Base-by-base conservation (phyloP, 2,329 filamentous ascomycete species). In the Pestalotiopsis sp. region DNA sequence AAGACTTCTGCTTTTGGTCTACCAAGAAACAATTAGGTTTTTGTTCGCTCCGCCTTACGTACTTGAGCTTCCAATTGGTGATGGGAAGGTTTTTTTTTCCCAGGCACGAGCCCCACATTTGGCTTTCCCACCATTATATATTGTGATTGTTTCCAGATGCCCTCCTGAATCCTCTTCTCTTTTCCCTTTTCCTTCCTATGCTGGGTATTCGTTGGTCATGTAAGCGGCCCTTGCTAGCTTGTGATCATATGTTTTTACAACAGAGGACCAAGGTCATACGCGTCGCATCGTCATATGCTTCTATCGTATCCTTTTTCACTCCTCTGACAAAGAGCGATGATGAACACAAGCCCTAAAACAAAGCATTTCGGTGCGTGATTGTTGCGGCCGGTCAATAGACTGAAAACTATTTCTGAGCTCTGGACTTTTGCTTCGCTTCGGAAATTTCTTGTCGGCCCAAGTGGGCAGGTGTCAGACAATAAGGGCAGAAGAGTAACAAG, bases 61-160 rank as follows among this genome's bases (percentile, higher is more conserved):
- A 49, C 41, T 49, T n/a, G 41, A 62, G 59, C 59, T 62, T 62
- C 25, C 39, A 62, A 6, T 9, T 62, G 59, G 59, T 36, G 59
- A 3, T 20, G 27, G 17, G 59, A 62, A 39, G 59, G 59, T 62
- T 62, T 62, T 62, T 4, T 36, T 36, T 36, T 12, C 39, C 14
- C 31, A 62, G 59, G 59, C 27, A 62, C 20, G 31, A 62, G 59
- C 25, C 59, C 59, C 59, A 38, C 59, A 62, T 62, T 20, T 38
- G 59, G 59, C 59, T 62, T 62, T 62, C 31, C 59, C 59, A 62
- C 59, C 20, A 59, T n/a, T 59, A 59, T 62, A 62, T 62, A 62
- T 36, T n/a, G 20, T 62, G 31, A 62, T 14, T 17, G 31, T 62
- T 62, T 25, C 59, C 25, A 11, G 27, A 38, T 25, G 27, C 31